Percentiles rank a stretch among this genome's conserved stretches.
phyloP scores from a whole-genome alignment of 768 basidiomycete genomes.

The Dictyophora rubrovolvata region DNA sequence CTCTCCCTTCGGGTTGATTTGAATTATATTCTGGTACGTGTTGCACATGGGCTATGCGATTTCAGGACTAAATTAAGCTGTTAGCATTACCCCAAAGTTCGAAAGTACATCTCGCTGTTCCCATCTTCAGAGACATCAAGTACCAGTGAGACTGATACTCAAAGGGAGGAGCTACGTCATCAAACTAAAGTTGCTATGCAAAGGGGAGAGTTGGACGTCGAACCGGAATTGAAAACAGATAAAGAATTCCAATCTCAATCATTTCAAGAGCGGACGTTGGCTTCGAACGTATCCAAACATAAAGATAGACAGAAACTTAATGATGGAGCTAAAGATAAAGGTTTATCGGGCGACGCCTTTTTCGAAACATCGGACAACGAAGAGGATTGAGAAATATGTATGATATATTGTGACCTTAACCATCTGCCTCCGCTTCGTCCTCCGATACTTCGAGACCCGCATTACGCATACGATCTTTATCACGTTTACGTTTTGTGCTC shows the following conservation, averaged over 20 bases:
- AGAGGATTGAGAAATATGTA: not conserved
- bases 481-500: conserved; percentile 70
- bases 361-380: conserved; percentile 5
- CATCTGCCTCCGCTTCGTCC: conserved; percentile 75
- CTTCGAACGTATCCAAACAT: not conserved
- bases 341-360: conserved; percentile 1
- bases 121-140: conserved; percentile 33
- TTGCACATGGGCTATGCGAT: conserved; percentile 8
- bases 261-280: not conserved
- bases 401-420: conserved; percentile 24
- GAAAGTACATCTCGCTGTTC: conserved; percentile 87
- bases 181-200: conserved; percentile 55
- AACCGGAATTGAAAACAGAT: conserved; percentile 44
- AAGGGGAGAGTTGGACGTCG: conserved; percentile 41
- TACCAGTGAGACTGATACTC: conserved; percentile 30
- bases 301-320: not conserved
- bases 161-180: conserved; percentile 46
- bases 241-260: conserved; percentile 4
- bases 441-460: conserved; percentile 84
- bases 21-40: conserved; percentile 74
- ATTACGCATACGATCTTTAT: conserved; percentile 68
- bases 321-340: not conserved
- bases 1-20: conserved; percentile 70
- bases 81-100: conserved; percentile 74
- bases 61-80: not conserved